These are phyloP conservation scores for Eucalyptus paniculata DNA, from an alignment of 345 rosid genomes.

Conservation along the genomic window DNA sequence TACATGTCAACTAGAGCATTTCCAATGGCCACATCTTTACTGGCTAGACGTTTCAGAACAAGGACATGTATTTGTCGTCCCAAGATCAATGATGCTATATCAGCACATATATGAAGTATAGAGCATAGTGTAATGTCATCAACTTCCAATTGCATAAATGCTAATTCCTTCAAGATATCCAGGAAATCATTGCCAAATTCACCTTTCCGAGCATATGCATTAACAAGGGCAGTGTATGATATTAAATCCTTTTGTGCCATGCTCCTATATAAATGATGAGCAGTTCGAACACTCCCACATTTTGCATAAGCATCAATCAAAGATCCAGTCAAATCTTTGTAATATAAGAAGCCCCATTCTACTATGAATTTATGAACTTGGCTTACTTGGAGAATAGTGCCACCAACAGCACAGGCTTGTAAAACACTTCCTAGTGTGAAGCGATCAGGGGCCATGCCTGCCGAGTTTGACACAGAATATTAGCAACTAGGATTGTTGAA, in stretches of 20 bases:
- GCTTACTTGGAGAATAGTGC: slow-evolving; percentile 14
- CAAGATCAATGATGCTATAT: slow-evolving; percentile 19
- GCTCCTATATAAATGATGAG: slow-evolving; percentile 17
- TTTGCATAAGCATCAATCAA: slow-evolving; percentile 55
- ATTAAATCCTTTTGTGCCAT: slow-evolving; percentile 34
- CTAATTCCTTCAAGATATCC: slow-evolving; percentile 42
- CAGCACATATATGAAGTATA: slow-evolving; percentile 54
- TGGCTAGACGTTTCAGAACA: slow-evolving; percentile 29
- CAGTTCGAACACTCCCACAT: slow-evolving; percentile 37
- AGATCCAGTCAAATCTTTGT: slow-evolving; percentile 28
- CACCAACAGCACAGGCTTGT: slow-evolving; percentile 28
- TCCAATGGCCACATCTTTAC: slow-evolving; percentile 31
- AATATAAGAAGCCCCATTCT: slow-evolving; percentile 30
- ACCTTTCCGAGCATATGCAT: slow-evolving; percentile 29
- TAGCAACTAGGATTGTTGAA: neutral
- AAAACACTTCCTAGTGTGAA: slow-evolving; percentile 59
- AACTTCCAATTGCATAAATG: slow-evolving; percentile 20
- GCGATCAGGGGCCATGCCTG: slow-evolving; percentile 51
- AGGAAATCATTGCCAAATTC: slow-evolving; percentile 16
- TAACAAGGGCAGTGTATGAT: slow-evolving; percentile 55
- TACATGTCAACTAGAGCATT: slow-evolving; percentile 75
- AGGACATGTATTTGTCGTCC: slow-evolving; percentile 68
- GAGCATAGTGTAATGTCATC: slow-evolving; percentile 46
- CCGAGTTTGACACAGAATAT: neutral
- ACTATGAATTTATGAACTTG: slow-evolving; percentile 43